Evolutionary conservation across 345 rosid genomes (phyloP).

Genomic region (Citrus glauca): DNA sequence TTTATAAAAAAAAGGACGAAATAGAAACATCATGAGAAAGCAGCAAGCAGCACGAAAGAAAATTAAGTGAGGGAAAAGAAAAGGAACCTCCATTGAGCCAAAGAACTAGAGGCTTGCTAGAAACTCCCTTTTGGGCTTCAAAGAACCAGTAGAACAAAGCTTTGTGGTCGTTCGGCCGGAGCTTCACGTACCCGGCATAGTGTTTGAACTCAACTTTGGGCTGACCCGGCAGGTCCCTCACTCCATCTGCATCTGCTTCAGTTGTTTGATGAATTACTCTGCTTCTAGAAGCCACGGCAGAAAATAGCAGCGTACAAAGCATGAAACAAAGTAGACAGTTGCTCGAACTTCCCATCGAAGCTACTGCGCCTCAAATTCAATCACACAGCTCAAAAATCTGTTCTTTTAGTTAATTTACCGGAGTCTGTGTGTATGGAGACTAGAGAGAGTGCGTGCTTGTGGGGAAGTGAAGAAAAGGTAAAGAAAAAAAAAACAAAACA

Average conservation of each 20-base stretch:
- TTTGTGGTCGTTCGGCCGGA: slow-evolving; percentile 28
- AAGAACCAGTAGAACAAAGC: slow-evolving; percentile 77
- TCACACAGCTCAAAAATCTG: too few species aligned
- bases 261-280: too few species aligned
- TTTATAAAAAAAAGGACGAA: too few species aligned
- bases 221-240: slow-evolving; percentile 51
- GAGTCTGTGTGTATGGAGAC: too few species aligned
- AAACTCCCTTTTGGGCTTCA: slow-evolving; percentile 36
- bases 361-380: not conserved
- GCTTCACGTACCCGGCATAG: slow-evolving; percentile 54
- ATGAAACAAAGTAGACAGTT: not conserved
- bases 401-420: not conserved
- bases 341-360: not conserved
- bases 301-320: not conserved
- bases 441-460: too few species aligned
- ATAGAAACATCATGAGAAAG: not conserved
- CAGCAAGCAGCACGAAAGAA: not conserved
- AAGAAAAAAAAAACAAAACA: too few species aligned
- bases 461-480: too few species aligned
- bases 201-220: slow-evolving; percentile 51
- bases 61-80: not conserved
- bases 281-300: not conserved
- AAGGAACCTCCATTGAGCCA: slow-evolving; percentile 74
- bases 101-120: slow-evolving; percentile 54
- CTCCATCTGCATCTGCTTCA: slow-evolving; percentile 36